These are phyloP conservation scores for Coemansia pectinata DNA, from an alignment of 192 early-diverging fungal species.

Conservation along the genomic window DNA sequence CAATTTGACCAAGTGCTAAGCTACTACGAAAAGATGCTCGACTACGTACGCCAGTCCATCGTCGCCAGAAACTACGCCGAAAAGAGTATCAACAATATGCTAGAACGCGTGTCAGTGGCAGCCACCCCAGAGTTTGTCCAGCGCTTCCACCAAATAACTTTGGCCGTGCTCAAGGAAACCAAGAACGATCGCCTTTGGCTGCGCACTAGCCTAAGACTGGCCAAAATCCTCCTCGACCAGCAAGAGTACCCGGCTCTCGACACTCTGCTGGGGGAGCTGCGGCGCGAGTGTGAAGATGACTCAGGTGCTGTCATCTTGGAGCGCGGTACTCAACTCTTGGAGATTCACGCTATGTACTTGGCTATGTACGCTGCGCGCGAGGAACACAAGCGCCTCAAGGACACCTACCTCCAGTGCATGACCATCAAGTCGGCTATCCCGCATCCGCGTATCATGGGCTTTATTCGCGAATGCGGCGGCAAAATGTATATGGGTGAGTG, in stretches of 20 bases:
- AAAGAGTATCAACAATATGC: conserved; percentile 52
- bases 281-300: conserved; percentile 21
- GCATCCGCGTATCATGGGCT: conserved; percentile 94
- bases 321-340: conserved; percentile 90
- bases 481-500: conserved; percentile 98
- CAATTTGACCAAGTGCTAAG: conserved; percentile 13
- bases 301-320: conserved; percentile 58
- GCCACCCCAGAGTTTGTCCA: conserved; percentile 15
- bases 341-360: conserved; percentile 94
- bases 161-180: conserved; percentile 32
- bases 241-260: conserved; percentile 17
- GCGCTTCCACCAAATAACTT: conserved; percentile 32
- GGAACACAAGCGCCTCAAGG: conserved; percentile 87
- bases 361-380: conserved; percentile 93
- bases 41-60: conserved; percentile 22
- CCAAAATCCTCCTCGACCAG: conserved; percentile 39
- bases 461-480: conserved; percentile 95
- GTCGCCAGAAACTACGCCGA: conserved; percentile 46
- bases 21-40: conserved; percentile 38
- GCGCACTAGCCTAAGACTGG: conserved; percentile 46
- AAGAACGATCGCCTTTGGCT: conserved; percentile 41
- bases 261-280: conserved; percentile 20
- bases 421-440: conserved; percentile 91
- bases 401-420: conserved; percentile 85
- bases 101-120: conserved; percentile 27